Base-by-base conservation (phyloP, 2,329 filamentous ascomycete genomes). In the Clonostachys chloroleuca region DNA sequence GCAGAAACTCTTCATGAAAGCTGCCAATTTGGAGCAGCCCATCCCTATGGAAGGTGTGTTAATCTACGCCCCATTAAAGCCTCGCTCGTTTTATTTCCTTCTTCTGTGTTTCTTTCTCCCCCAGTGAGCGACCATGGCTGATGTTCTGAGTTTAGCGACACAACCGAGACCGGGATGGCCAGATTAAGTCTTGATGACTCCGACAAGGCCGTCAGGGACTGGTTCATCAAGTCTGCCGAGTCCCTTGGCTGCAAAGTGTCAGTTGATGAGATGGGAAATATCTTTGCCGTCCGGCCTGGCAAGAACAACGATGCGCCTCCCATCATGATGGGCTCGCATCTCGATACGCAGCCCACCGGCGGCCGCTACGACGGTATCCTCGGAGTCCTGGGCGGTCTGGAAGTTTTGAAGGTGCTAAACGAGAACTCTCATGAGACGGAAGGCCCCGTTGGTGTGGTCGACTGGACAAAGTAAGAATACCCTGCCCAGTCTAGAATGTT, bases 261-360 rank as follows among this genome's bases (percentile, higher is more conserved):
- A 0, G 65, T 90, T 4, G 89, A 95, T 61, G 71, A 80, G 45
- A 90, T 94, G 83, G 89, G 89, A 17, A 94, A 94, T 56, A 87
- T 59, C 45, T 94, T 94, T 60, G 87, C 88, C 1, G 74, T 87
- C 5, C 77, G 84, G 5, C 77, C 81, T 3, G 88, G 89, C 2
- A 68, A 77, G 47, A 66, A 67, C 45, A 68, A 73, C 16, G 72
- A 78, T 24, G 78, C 78, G 3, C 73, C 80, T 9, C 77, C 87
- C 4, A 86, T 85, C 12, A 88, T 82, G 51, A 84, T 81, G 30
- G 87, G 87, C 4, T 87, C 82, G 12, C 87, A 92, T 63, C 65
- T 86, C 3, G 83, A 86, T 58, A 84, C 81, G 0, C 81, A 84
- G 56, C 80, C 81, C 5, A 68, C 66, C 6, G 86, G 84, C 2